phyloP scores from a whole-genome alignment of 1,284 basidiomycete species.

The Anthracocystis panici-leucophaei region DNA sequence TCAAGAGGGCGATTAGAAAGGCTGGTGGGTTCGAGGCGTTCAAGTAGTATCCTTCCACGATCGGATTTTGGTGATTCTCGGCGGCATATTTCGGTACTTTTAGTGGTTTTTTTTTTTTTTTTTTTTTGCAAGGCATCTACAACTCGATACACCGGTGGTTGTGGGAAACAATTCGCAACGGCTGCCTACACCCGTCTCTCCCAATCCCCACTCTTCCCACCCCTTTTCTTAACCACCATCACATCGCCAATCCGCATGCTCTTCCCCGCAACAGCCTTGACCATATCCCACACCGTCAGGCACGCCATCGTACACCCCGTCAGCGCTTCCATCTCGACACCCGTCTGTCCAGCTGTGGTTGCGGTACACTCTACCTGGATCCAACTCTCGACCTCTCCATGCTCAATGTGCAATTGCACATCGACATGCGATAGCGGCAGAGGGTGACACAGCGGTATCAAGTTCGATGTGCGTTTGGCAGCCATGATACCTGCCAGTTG shows the following conservation, averaged over 20 bases:
- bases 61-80: neutral
- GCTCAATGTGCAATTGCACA: slow-evolving; percentile 73
- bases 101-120: neutral
- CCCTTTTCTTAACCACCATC: slow-evolving; percentile 77
- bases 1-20: slow-evolving; percentile 72
- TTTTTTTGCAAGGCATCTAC: neutral
- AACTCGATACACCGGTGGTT: no score
- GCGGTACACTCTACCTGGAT: slow-evolving; percentile 54
- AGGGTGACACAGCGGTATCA: slow-evolving; percentile 86
- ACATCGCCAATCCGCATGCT: slow-evolving; percentile 79
- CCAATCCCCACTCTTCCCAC: slow-evolving; percentile 78
- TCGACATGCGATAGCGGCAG: slow-evolving; percentile 79
- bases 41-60: neutral
- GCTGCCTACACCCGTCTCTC: neutral
- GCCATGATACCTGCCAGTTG: slow-evolving; percentile 88
- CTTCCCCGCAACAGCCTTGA: slow-evolving; percentile 85
- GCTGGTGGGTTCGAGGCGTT: slow-evolving; percentile 47
- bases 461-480: slow-evolving; percentile 78
- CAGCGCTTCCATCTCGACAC: slow-evolving; percentile 94
- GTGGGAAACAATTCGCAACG: neutral
- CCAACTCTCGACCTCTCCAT: slow-evolving; percentile 24
- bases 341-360: slow-evolving; percentile 70
- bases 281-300: slow-evolving; percentile 90
- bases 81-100: slow-evolving; percentile 8
- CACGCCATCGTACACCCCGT: slow-evolving; percentile 83